A percentile compares a stretch with the other conserved stretches of the same genome.
Evolutionary conservation across 2,329 filamentous ascomycete genomes (phyloP).

Genomic region (Phyllosticta citrichinensis): DNA sequence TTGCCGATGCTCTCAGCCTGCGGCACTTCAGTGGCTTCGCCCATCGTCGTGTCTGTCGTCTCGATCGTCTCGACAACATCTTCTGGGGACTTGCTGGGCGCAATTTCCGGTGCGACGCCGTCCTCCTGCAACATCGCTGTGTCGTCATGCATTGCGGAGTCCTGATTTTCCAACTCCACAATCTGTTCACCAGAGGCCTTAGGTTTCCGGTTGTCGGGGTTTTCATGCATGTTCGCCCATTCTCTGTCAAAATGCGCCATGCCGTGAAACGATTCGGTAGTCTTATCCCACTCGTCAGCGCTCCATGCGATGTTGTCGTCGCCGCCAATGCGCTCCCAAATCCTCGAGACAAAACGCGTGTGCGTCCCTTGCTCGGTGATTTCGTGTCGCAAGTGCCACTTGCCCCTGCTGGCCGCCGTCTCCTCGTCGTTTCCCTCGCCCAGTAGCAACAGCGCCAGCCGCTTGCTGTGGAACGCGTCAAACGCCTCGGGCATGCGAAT

Average conservation of each 20-base stretch:
- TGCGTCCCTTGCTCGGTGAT: background rate
- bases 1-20: no score
- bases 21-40: no score
- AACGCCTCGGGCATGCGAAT: constrained; percentile 1
- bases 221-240: background rate
- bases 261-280: background rate
- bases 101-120: no score
- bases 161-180: background rate
- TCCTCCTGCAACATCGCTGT: no score
- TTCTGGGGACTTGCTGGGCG: no score
- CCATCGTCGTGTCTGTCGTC: no score
- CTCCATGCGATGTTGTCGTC: background rate
- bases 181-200: background rate
- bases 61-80: no score
- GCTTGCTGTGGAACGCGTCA: background rate
- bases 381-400: background rate
- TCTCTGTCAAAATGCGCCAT: background rate
- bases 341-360: background rate
- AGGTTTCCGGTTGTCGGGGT: background rate
- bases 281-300: background rate
- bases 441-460: background rate
- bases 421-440: background rate
- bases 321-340: background rate
- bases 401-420: background rate
- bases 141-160: no score